These are phyloP conservation scores for Xanthoparmelia taractica DNA, from an alignment of 495 filamentous ascomycete species.

Conservation along the genomic window DNA sequence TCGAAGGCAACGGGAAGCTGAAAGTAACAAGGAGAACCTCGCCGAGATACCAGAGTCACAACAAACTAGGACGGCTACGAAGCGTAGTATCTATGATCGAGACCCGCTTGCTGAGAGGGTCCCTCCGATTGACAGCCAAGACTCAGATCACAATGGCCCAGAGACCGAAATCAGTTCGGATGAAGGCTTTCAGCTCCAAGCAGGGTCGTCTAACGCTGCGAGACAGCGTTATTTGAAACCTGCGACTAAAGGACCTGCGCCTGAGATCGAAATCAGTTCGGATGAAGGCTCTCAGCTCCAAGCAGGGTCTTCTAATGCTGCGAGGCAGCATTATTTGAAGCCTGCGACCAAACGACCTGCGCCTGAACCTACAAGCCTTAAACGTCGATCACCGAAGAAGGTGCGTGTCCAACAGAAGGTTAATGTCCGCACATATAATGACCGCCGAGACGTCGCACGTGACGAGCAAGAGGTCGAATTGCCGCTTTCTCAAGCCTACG, in stretches of 20 bases:
- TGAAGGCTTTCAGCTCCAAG: constrained; percentile 28
- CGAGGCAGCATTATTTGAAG: constrained; percentile 9
- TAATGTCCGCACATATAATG: not conserved
- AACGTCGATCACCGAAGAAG: constrained; percentile 10
- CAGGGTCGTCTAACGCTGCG: constrained; percentile 14
- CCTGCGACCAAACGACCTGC: constrained; percentile 13
- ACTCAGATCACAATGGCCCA: not conserved
- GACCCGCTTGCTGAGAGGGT: constrained; percentile 31
- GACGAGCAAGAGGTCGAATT: constrained; percentile 5
- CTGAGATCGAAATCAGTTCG: constrained; percentile 18
- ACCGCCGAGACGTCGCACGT: not conserved
- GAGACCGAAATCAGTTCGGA: constrained; percentile 17
- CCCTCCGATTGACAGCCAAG: constrained; percentile 10
- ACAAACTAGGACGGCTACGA: constrained; percentile 1
- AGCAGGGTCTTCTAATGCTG: constrained; percentile 16
- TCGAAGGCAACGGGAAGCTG: constrained; percentile 9
- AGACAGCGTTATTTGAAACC: constrained; percentile 14
- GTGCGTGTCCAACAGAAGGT: constrained; percentile 6
- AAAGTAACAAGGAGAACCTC: constrained; percentile 27
- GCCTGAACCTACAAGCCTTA: not conserved
- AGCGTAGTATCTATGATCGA: constrained; percentile 25
- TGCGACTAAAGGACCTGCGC: constrained; percentile 9
- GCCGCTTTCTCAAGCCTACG: constrained; percentile 10
- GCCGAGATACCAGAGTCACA: constrained; percentile 10
- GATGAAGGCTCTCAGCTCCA: constrained; percentile 28